phyloP scores from a whole-genome alignment of 2,329 filamentous ascomycete genomes.

The Penicillium fuscoglaucum region DNA sequence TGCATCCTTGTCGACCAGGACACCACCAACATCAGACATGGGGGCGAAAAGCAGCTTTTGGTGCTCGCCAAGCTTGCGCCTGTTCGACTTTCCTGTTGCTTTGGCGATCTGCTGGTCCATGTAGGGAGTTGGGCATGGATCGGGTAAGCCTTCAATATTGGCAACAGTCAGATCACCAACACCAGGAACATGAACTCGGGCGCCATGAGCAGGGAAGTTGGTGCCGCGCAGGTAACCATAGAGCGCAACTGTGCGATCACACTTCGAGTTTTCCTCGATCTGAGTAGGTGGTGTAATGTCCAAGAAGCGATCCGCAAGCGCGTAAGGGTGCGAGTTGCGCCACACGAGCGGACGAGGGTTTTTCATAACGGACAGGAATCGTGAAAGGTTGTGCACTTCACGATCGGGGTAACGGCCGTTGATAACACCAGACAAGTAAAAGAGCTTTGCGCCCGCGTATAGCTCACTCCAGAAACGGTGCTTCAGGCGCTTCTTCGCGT shows the following conservation, averaged over 20 bases:
- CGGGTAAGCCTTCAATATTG: slow-evolving; percentile 81
- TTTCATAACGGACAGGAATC: slow-evolving; percentile 98
- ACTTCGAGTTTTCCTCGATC: slow-evolving; percentile 84
- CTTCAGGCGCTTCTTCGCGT: slow-evolving; percentile 95
- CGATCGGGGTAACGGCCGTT: slow-evolving; percentile 96
- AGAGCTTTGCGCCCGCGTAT: slow-evolving; percentile 94
- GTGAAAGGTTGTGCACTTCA: slow-evolving; percentile 90
- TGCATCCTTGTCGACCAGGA: slow-evolving; percentile 94
- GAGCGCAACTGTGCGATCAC: slow-evolving; percentile 84
- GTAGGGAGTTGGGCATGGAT: slow-evolving; percentile 90
- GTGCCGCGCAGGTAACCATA: slow-evolving; percentile 94
- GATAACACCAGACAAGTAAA: slow-evolving; percentile 93
- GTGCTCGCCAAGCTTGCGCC: slow-evolving; percentile 86
- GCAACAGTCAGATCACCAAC: slow-evolving; percentile 84
- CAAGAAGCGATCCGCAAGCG: slow-evolving; percentile 88
- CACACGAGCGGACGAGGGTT: slow-evolving; percentile 94
- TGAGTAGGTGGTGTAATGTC: slow-evolving; percentile 92
- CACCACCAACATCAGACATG: slow-evolving; percentile 95
- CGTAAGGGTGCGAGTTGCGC: slow-evolving; percentile 95
- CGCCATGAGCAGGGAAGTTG: slow-evolving; percentile 83
- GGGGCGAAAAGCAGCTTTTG: slow-evolving; percentile 95
- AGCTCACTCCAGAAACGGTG: slow-evolving; percentile 95
- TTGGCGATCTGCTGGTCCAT: slow-evolving; percentile 88
- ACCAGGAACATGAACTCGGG: slow-evolving; percentile 87
- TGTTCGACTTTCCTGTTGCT: slow-evolving; percentile 74